Conservation (phyloP, 202 grass and related monocot species). For the Schoenoplectus tabernaemontani region DNA sequence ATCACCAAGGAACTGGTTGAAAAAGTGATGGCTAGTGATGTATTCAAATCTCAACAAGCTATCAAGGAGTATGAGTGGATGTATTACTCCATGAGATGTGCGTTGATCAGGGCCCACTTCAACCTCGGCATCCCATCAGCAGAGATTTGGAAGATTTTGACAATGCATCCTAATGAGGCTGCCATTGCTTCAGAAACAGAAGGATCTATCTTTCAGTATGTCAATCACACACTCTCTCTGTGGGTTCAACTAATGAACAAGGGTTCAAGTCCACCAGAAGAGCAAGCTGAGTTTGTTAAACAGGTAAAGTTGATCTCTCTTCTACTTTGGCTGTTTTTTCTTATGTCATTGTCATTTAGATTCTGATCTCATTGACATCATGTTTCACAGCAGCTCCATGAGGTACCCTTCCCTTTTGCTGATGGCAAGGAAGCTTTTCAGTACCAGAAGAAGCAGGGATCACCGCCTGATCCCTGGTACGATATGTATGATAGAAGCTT, state of each 20-base stretch:
- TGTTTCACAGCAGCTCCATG: background rate
- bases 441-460: background rate
- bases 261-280: background rate
- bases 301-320: background rate
- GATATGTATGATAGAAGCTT: background rate
- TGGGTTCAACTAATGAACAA: background rate
- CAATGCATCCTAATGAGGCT: background rate
- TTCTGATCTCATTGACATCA: background rate
- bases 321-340: background rate
- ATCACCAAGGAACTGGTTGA: background rate
- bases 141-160: background rate
- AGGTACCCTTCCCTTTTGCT: background rate
- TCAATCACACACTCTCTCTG: background rate
- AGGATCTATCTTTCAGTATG: background rate
- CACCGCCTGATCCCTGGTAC: background rate
- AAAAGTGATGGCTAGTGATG: background rate
- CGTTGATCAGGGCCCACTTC: background rate
- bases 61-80: background rate
- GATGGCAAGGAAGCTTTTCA: background rate
- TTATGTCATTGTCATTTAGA: background rate
- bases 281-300: background rate
- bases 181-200: background rate
- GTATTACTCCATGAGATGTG: background rate
- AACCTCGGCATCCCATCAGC: background rate
- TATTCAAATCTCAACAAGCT: constrained; percentile 1